Evolutionary conservation across 345 rosid genomes (phyloP).

Genomic region (Fremontodendron californicum): DNA sequence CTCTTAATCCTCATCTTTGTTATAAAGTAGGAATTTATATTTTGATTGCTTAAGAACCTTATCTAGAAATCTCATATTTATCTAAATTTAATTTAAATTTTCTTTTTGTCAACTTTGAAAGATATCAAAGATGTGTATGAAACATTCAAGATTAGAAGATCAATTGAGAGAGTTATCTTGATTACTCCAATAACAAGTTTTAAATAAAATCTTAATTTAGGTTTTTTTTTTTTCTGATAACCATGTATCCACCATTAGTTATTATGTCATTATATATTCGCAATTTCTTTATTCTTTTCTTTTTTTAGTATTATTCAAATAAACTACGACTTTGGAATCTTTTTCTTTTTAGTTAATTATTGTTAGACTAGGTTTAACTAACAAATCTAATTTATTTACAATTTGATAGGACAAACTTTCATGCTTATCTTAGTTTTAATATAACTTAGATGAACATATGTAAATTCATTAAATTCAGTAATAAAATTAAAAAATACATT

Average conservation of each 20-base stretch:
- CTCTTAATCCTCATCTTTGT: background rate
- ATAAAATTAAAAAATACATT: too few species aligned
- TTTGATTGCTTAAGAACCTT: slow-evolving; percentile 3
- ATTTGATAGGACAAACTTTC: too few species aligned
- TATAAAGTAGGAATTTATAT: too few species aligned
- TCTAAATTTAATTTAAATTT: background rate
- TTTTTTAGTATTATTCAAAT: background rate
- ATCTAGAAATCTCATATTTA: slow-evolving; percentile 7
- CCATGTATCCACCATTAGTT: background rate
- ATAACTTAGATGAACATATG: too few species aligned
- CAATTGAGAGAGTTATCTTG: background rate
- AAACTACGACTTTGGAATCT: background rate
- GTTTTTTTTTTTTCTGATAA: background rate
- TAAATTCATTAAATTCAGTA: too few species aligned
- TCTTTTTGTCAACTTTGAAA: slow-evolving; percentile 4
- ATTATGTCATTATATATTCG: background rate
- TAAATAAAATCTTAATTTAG: background rate
- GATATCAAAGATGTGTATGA: background rate
- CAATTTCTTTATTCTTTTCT: background rate
- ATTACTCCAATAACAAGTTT: background rate
- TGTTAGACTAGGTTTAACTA: too few species aligned
- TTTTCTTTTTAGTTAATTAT: background rate
- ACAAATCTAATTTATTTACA: too few species aligned
- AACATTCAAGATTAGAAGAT: background rate
- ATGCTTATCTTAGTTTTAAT: too few species aligned